Conservation (phyloP, 805 yeast genomes). For the Hanseniaspora guilliermondii region DNA sequence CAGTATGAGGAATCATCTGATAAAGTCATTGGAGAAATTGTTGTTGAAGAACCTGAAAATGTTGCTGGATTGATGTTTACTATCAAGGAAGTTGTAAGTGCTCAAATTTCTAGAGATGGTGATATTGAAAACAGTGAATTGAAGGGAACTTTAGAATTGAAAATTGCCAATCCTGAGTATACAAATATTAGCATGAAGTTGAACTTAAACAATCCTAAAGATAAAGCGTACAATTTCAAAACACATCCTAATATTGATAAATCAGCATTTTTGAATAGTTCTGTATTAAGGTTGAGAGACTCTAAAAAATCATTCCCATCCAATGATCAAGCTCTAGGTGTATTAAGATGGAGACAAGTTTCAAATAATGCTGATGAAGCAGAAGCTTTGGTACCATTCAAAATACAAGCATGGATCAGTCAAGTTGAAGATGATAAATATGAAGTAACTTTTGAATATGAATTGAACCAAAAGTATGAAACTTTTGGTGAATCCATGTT, state of each 20-base stretch:
- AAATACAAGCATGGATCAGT: constrained; percentile 75
- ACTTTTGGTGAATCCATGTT: constrained; percentile 39
- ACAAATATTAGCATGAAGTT: constrained; percentile 56
- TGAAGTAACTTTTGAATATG: constrained; percentile 78
- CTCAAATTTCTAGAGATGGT: constrained; percentile 77
- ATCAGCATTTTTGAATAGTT: constrained; percentile 43
- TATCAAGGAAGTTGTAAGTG: constrained; percentile 63
- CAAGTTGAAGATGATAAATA: constrained; percentile 8
- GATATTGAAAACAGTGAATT: constrained; percentile 55
- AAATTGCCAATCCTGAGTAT: constrained; percentile 64
- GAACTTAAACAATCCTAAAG: constrained; percentile 30
- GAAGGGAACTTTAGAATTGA: constrained; percentile 81
- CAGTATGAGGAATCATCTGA: constrained; percentile 8
- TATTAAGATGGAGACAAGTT: constrained; percentile 78
- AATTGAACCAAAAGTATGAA: constrained; percentile 42
- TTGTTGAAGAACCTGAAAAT: constrained; percentile 22
- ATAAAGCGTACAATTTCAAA: constrained; percentile 53
- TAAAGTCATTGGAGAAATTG: constrained; percentile 3
- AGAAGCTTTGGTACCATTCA: constrained; percentile 45
- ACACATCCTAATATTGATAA: constrained; percentile 96
- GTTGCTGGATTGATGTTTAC: constrained; percentile 74
- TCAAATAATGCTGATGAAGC: constrained; percentile 38
- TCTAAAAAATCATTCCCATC: constrained; percentile 72
- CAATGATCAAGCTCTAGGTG: constrained; percentile 81
- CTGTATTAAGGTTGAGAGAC: constrained; percentile 64